Conservation (phyloP, 306 rosid genomes). For the Dicorynia guianensis region DNA sequence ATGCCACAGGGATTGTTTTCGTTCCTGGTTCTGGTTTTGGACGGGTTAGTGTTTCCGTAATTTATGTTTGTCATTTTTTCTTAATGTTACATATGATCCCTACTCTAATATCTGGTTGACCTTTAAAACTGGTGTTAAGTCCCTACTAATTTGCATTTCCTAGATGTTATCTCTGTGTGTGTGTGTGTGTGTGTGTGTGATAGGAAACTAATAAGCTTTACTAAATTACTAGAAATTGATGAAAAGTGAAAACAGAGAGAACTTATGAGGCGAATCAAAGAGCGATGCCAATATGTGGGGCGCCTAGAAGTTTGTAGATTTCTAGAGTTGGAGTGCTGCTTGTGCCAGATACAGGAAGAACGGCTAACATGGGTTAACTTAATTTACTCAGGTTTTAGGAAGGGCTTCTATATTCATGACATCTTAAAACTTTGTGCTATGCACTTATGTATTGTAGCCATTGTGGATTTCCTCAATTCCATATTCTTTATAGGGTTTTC, state of each 20-base stretch:
- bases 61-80: background rate
- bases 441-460: background rate
- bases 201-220: too few species aligned
- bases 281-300: background rate
- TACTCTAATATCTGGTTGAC: constrained; percentile 10
- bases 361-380: background rate
- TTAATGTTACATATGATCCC: background rate
- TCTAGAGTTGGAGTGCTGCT: background rate
- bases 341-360: background rate
- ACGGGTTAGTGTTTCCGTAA: constrained; percentile 63
- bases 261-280: too few species aligned
- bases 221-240: too few species aligned
- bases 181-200: too few species aligned
- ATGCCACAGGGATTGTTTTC: constrained; percentile 84
- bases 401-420: background rate
- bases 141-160: constrained; percentile 23
- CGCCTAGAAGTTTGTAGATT: background rate
- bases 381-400: background rate
- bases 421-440: background rate
- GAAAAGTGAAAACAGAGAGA: too few species aligned
- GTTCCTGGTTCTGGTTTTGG: constrained; percentile 97
- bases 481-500: background rate
- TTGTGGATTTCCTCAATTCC: background rate
- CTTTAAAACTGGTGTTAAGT: background rate
- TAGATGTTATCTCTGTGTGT: too few species aligned